These are phyloP conservation scores for Candida coquimbonensis DNA, from an alignment of 805 yeast genomes.

Conservation along the genomic window DNA sequence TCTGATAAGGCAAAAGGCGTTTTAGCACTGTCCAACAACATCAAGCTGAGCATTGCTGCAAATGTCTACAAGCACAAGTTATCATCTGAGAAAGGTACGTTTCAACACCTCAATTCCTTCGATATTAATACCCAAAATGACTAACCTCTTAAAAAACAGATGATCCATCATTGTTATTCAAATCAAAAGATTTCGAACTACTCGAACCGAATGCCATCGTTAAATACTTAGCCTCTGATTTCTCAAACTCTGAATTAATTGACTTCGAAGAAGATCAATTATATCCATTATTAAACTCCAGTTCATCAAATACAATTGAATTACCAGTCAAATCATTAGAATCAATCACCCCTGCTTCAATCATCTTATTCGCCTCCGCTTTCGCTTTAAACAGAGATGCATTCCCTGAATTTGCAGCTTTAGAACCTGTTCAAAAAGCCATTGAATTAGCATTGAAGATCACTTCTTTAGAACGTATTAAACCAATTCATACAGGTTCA, in stretches of 20 bases:
- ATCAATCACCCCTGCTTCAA: slow-evolving; percentile 40
- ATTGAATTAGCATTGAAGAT: slow-evolving; percentile 38
- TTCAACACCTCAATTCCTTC: not conserved
- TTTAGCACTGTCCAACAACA: slow-evolving; percentile 18
- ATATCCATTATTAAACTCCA: slow-evolving; percentile 30
- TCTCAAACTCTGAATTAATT: slow-evolving; percentile 28
- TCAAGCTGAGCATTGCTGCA: slow-evolving; percentile 24
- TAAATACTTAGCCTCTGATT: slow-evolving; percentile 51
- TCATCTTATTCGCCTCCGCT: slow-evolving; percentile 53
- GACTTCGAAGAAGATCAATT: slow-evolving; percentile 39
- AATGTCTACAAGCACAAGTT: slow-evolving; percentile 14
- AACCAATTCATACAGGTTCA: slow-evolving; percentile 37
- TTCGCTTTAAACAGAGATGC: slow-evolving; percentile 34
- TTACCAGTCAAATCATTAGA: slow-evolving; percentile 21
- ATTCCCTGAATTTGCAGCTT: slow-evolving; percentile 22
- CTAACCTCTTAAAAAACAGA: slow-evolving; percentile 5
- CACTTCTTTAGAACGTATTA: slow-evolving; percentile 35
- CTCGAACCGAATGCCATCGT: slow-evolving; percentile 65
- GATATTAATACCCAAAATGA: not conserved
- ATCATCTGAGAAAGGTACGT: slow-evolving; percentile 21
- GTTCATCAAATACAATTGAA: slow-evolving; percentile 17
- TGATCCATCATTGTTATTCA: slow-evolving; percentile 17
- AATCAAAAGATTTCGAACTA: slow-evolving; percentile 32
- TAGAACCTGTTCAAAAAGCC: slow-evolving; percentile 36
- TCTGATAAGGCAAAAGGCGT: slow-evolving; percentile 19